phyloP scores from a whole-genome alignment of 2,329 filamentous ascomycete species.

The Talaromyces sp. region DNA sequence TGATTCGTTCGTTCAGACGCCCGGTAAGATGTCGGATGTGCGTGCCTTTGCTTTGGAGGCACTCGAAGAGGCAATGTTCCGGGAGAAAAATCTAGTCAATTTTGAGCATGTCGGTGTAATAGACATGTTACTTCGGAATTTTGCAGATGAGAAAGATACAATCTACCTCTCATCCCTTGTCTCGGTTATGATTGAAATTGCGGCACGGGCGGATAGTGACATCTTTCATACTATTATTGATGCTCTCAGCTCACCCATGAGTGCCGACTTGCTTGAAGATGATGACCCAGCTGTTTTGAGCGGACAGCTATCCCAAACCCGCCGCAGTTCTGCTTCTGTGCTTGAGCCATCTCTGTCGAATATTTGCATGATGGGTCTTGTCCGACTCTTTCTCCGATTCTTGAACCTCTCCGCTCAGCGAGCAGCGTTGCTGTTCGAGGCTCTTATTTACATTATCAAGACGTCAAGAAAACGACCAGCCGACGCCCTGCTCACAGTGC shows the following conservation, averaged over 20 bases:
- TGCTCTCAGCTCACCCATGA: constrained; percentile 38
- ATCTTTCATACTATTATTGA: constrained; percentile 36
- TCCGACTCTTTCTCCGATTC: constrained; percentile 72
- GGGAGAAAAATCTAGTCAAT: constrained; percentile 31
- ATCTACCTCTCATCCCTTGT: constrained; percentile 41
- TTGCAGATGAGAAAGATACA: constrained; percentile 39
- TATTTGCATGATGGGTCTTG: constrained; percentile 68
- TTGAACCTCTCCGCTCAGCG: constrained; percentile 67
- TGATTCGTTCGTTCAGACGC: constrained; percentile 38
- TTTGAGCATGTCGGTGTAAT: constrained; percentile 37
- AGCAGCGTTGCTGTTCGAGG: constrained; percentile 61
- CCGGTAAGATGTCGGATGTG: constrained; percentile 40
- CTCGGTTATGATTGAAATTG: constrained; percentile 39
- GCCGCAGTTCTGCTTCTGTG: constrained; percentile 33
- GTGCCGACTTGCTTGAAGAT: constrained; percentile 33
- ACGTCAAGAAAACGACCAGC: constrained; percentile 59
- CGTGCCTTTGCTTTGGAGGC: constrained; percentile 42
- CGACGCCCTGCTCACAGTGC: constrained; percentile 69
- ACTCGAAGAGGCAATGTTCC: constrained; percentile 40
- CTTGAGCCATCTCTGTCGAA: constrained; percentile 49
- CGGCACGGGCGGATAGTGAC: constrained; percentile 31
- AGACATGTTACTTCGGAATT: constrained; percentile 34
- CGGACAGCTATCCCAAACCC: constrained; percentile 24
- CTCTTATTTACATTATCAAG: constrained; percentile 63
- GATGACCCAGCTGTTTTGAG: constrained; percentile 29